These are phyloP conservation scores for Amanita muscaria DNA, from an alignment of 768 basidiomycete species.

Conservation along the genomic window DNA sequence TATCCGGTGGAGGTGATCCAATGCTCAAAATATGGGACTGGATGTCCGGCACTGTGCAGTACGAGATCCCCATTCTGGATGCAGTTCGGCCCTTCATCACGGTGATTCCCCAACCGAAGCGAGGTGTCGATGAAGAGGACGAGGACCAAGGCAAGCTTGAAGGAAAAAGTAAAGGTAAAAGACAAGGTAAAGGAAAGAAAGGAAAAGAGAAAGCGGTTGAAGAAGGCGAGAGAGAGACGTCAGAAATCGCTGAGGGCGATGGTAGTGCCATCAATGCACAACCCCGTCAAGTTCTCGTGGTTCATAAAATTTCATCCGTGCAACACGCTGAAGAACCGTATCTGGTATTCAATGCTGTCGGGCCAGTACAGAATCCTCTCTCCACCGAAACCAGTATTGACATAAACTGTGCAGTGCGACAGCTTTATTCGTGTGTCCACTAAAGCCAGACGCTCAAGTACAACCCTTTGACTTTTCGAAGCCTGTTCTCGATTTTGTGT, in stretches of 20 bases:
- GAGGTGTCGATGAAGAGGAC: slow-evolving; percentile 24
- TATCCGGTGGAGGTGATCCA: slow-evolving; percentile 87
- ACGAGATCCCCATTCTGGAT: slow-evolving; percentile 43
- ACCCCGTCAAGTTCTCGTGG: slow-evolving; percentile 40
- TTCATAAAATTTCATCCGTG: slow-evolving; percentile 47
- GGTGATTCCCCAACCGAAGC: slow-evolving; percentile 25
- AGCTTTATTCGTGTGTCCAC: slow-evolving; percentile 7
- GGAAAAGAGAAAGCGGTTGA: slow-evolving; percentile 16
- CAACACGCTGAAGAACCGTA: slow-evolving; percentile 25
- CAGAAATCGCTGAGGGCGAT: slow-evolving; percentile 5
- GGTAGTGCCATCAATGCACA: slow-evolving; percentile 7
- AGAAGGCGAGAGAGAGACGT: slow-evolving; percentile 12
- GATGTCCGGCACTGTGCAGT: slow-evolving; percentile 48
- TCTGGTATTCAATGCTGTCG: slow-evolving; percentile 62
- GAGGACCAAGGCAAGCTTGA: slow-evolving; percentile 9
- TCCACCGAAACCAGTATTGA: background rate
- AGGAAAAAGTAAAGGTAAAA: slow-evolving; percentile 14
- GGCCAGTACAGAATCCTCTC: slow-evolving; percentile 36
- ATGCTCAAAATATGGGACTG: slow-evolving; percentile 75
- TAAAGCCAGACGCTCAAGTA: slow-evolving; percentile 4
- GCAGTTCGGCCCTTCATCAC: slow-evolving; percentile 42
- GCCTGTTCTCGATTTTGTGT: slow-evolving; percentile 17
- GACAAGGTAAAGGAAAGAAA: slow-evolving; percentile 18
- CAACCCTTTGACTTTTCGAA: slow-evolving; percentile 16
- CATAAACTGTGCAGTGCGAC: background rate